Evolutionary conservation across 495 filamentous ascomycete species (phyloP).

Genomic region (Chaetomium tenue): DNA sequence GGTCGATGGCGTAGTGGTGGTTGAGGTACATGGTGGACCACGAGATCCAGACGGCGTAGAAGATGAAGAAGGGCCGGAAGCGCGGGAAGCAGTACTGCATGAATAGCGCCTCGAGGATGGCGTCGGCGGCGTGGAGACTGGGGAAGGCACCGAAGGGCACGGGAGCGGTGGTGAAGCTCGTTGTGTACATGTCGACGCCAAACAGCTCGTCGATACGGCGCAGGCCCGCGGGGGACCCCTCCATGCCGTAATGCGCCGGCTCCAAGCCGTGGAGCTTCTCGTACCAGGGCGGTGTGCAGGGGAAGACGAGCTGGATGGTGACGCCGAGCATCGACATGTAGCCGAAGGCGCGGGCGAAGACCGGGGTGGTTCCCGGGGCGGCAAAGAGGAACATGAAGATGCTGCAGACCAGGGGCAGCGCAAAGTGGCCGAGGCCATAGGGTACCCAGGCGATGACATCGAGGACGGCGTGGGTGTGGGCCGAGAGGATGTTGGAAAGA

Average conservation of each 20-base stretch:
- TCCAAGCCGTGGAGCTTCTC: constrained; percentile 81
- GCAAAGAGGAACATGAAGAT: constrained; percentile 79
- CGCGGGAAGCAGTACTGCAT: constrained; percentile 86
- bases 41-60: constrained; percentile 88
- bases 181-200: constrained; percentile 88
- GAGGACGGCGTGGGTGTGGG: constrained; percentile 75
- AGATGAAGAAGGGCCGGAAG: constrained; percentile 69
- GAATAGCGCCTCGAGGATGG: constrained; percentile 87
- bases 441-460: constrained; percentile 91
- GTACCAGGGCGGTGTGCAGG: constrained; percentile 94
- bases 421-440: constrained; percentile 87
- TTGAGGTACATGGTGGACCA: constrained; percentile 99
- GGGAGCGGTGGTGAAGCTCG: constrained; percentile 80
- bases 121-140: constrained; percentile 80
- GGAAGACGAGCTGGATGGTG: constrained; percentile 79
- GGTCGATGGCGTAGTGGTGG: constrained; percentile 92
- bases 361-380: constrained; percentile 77
- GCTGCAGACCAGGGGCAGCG: constrained; percentile 72
- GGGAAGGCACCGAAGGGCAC: constrained; percentile 95
- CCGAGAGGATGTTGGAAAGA: constrained; percentile 90
- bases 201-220: constrained; percentile 85
- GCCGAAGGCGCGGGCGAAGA: constrained; percentile 82
- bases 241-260: constrained; percentile 87
- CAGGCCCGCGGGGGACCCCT: constrained; percentile 81
- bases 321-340: constrained; percentile 90